Base-by-base conservation (phyloP, 805 yeast genomes). In the Peterozyma xylosa region DNA sequence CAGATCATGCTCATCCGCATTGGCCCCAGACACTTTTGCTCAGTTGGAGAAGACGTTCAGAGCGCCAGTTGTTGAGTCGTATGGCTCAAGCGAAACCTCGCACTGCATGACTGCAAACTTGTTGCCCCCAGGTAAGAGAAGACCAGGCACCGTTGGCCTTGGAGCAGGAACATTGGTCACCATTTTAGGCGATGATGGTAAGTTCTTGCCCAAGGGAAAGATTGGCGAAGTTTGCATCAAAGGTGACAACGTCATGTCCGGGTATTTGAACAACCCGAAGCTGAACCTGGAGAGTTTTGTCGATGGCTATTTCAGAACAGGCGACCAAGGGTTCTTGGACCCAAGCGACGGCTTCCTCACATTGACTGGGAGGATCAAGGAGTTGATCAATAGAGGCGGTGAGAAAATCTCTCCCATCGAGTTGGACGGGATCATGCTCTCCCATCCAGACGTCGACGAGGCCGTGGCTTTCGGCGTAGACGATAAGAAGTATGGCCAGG, bases 61-160 rank as follows among this genome's bases (percentile, higher is more conserved):
- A 9, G 82, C 86, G 0, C 88, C 88, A 0, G 88, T 82, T 0
- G 56, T 82, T 13, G 90, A 82, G 58, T 89, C 89, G 0, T 82
- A 82, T 55, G 89, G 88, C 4, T 82, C 82, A 87, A 82, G 89
- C 2, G 90, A 82, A 56, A 86, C 86, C 1, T 71, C 86, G n/a
- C 89, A 82, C 58, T 88, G 82, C 59, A 83, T 82, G 81, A 78
- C 86, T 10, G 80, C 88, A 2, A 82, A 82, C 59, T 71, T 75
- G 50, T 60, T 81, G 36, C 86, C 86, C 33, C 80, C 83, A 10
- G 82, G 80, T 11, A 59, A 70, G 48, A 69, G 86, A 49, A 76
- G 74, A 60, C 77, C 87, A 9, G 87, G 88, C 13, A 79, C 88
- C 5, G 88, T 82, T 17, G 64, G 64, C 32, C 46, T 49, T 38